These are phyloP conservation scores for Asterophora lycoperdoides DNA, from an alignment of 768 basidiomycete species.

Conservation along the genomic window DNA sequence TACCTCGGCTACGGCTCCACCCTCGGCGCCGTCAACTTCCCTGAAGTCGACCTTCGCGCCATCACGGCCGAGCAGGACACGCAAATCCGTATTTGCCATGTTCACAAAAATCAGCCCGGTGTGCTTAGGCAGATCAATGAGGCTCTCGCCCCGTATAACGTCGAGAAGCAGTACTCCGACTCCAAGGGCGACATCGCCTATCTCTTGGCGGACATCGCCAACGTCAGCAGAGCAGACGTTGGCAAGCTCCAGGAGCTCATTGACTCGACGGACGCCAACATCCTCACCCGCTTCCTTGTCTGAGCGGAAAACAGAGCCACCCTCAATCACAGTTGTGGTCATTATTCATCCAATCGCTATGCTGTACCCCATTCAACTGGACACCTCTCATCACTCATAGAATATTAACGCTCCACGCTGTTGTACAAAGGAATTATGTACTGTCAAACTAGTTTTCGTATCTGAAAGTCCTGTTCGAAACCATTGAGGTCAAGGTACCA, in stretches of 20 bases:
- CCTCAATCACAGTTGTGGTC: constrained; percentile 17
- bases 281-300: constrained; percentile 83
- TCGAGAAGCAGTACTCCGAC: constrained; percentile 99
- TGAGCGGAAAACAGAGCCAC: constrained; percentile 22
- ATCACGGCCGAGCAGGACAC: constrained; percentile 80
- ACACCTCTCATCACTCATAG: constrained; percentile 21
- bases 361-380: constrained; percentile 49
- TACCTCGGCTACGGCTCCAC: constrained; percentile 93
- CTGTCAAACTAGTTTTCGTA: constrained; percentile 18
- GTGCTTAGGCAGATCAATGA: constrained; percentile 95
- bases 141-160: constrained; percentile 90
- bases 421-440: constrained; percentile 21
- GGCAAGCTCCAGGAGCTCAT: constrained; percentile 76
- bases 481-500: neutral
- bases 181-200: constrained; percentile 92
- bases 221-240: constrained; percentile 79
- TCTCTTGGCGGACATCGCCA: constrained; percentile 94
- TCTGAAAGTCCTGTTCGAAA: neutral
- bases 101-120: constrained; percentile 94
- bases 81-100: constrained; percentile 88
- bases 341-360: constrained; percentile 19
- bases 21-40: constrained; percentile 95
- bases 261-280: constrained; percentile 76
- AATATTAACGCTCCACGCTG: constrained; percentile 20
- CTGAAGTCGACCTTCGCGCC: constrained; percentile 93